Conservation (phyloP, 2,329 filamentous ascomycete species). For the Pezicula radicicola region DNA sequence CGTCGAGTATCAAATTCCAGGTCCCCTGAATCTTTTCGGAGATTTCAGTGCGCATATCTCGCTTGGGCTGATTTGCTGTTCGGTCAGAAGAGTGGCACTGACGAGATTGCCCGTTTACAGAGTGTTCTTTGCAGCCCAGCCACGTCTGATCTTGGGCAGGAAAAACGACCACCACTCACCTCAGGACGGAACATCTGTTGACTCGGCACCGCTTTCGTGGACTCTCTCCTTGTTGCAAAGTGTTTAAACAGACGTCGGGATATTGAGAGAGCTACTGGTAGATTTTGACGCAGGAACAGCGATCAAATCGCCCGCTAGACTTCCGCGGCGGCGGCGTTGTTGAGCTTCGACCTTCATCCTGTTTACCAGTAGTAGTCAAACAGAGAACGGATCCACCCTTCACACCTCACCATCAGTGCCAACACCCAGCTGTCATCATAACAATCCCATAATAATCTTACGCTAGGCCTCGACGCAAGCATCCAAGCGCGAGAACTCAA, state of each 20-base stretch:
- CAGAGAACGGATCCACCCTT: not conserved
- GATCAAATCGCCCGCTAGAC: not conserved
- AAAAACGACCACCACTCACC: not conserved
- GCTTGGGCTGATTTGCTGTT: not conserved
- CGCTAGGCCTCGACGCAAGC: constrained; percentile 15
- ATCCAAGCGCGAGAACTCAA: constrained; percentile 3
- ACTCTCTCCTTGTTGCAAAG: not conserved
- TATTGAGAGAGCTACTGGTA: not conserved
- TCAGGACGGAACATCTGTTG: not conserved
- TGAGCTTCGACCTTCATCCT: not conserved
- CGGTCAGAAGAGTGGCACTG: not conserved
- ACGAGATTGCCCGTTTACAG: not conserved
- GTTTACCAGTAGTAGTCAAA: not conserved
- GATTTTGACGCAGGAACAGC: not conserved
- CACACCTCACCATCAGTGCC: not conserved
- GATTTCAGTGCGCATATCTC: not conserved
- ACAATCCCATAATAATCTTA: constrained; percentile 1
- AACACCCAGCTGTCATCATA: not conserved
- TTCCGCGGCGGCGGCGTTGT: not conserved
- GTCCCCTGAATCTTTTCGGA: not conserved
- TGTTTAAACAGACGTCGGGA: not conserved
- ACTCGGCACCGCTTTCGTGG: not conserved
- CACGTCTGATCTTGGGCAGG: not conserved
- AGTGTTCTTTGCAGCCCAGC: not conserved
- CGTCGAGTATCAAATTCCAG: constrained; percentile 1